Base-by-base conservation (phyloP, 345 rosid species). In the Corchorus capsularis region DNA sequence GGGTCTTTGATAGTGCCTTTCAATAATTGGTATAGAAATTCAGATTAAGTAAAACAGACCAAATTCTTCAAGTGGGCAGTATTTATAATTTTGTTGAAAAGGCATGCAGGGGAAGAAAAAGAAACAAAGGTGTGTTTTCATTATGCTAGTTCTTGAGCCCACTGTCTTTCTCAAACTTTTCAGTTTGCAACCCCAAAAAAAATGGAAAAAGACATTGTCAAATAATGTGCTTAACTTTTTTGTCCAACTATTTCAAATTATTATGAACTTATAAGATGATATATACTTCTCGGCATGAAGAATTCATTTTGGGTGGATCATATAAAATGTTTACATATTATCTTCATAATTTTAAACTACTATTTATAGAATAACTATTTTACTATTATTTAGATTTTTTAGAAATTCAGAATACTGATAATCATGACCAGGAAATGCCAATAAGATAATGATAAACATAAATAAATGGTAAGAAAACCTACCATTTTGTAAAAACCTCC, bases 161-260 rank as follows among this genome's bases (percentile, higher is more conserved):
- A 60, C 10, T 66, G 65, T 27, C 65, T 57, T 39, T 7, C 6
- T 14, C 19, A 63, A 69, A 61, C 11, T 50, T 60, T 46, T 46
- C 32, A 16, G 5, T 39, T 39, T 39, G 43, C 45, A 66, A 27
- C 27, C 8, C 10, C 56, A 53, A 67, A 20, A 9, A 9, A 9
- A 5, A 27, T 60, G 3, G 7, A 32, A 17, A 22, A 50, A 43
- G 80, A 62, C 56, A 39, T 11, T 9, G 37, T 62, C 41, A 47
- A 43, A 6, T 39, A 6, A 39, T 32, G 60, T 72, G 71, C 16
- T 64, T 1, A 72, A 55, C 61, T 77, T 68, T 27, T 73, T 27
- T 71, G 35, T 41, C 6, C 8, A 27, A 57, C 15, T 20, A 57
- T 57, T 55, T 3, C 8, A 56, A 56, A 19, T 19, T 1, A 2